phyloP scores from a whole-genome alignment of 352 stramenopile species.

The Phytophthora kernoviae region DNA sequence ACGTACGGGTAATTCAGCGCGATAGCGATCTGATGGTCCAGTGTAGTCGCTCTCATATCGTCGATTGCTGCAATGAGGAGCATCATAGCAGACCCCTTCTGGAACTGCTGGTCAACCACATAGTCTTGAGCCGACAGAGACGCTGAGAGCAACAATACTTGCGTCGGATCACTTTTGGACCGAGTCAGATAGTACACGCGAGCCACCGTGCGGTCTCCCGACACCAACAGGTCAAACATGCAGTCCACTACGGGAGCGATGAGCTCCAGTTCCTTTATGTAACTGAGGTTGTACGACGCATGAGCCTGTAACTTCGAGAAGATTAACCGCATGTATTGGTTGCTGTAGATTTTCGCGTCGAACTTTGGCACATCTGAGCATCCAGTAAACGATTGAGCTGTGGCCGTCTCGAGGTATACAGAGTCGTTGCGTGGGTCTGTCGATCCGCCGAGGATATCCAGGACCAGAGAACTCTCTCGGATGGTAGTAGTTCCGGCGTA shows the following conservation, averaged over 20 bases:
- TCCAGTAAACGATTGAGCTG: constrained; percentile 20
- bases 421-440: constrained; percentile 35
- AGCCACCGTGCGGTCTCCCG: constrained; percentile 17
- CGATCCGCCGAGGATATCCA: constrained; percentile 21
- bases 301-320: constrained; percentile 24
- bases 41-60: constrained; percentile 18
- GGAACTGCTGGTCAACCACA: constrained; percentile 20
- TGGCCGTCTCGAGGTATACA: constrained; percentile 40
- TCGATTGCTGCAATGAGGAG: constrained; percentile 28
- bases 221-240: constrained; percentile 25
- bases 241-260: constrained; percentile 49
- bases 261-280: constrained; percentile 35
- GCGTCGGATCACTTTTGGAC: constrained; percentile 9
- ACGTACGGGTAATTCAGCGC: constrained; percentile 37
- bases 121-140: constrained; percentile 39
- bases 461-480: constrained; percentile 35
- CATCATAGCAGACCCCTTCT: constrained; percentile 20
- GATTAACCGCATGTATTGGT: constrained; percentile 34
- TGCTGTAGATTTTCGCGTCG: constrained; percentile 32
- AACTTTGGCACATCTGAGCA: constrained; percentile 23
- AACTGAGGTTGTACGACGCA: constrained; percentile 29
- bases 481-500: constrained; percentile 35
- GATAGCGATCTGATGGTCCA: constrained; percentile 31
- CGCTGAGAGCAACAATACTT: constrained; percentile 28
- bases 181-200: constrained; percentile 36